Conservation (phyloP, 2,329 filamentous ascomycete genomes). For the Bertia moriformis region DNA sequence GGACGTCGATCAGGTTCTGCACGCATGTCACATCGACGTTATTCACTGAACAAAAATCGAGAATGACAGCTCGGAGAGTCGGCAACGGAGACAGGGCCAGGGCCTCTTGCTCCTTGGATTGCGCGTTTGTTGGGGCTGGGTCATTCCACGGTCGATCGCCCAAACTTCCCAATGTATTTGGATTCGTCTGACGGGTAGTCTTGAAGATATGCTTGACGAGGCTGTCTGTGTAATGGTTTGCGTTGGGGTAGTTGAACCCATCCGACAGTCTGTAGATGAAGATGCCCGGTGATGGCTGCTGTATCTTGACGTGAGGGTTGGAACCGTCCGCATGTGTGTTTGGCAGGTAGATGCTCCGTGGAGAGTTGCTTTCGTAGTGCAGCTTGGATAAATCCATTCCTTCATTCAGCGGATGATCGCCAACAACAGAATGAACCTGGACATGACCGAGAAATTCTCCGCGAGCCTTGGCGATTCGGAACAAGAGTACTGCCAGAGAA, state of each 20-base stretch:
- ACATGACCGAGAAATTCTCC: constrained; percentile 29
- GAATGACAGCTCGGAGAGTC: constrained; percentile 33
- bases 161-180: constrained; percentile 25
- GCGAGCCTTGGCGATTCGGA: constrained; percentile 28
- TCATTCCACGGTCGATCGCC: constrained; percentile 43
- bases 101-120: constrained; percentile 14
- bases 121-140: constrained; percentile 21
- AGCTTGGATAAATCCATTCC: not conserved
- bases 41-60: constrained; percentile 40
- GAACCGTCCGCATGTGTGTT: constrained; percentile 32
- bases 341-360: constrained; percentile 27
- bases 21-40: constrained; percentile 39
- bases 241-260: constrained; percentile 41
- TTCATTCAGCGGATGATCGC: constrained; percentile 2
- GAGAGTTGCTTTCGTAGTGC: too few species aligned
- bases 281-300: constrained; percentile 34
- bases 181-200: constrained; percentile 27
- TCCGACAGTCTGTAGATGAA: constrained; percentile 39
- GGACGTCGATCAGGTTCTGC: constrained; percentile 36
- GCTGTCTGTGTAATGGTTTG: constrained; percentile 32
- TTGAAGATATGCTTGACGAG: constrained; percentile 28
- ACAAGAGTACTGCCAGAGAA: constrained; percentile 25
- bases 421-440: constrained; percentile 5
- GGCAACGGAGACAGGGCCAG: too few species aligned
- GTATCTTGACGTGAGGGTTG: constrained; percentile 28